A percentile compares a stretch with the other conserved stretches of the same genome.
These are phyloP conservation scores for Neurospora sp. DNA, from an alignment of 2,329 filamentous ascomycete species.

Conservation along the genomic window DNA sequence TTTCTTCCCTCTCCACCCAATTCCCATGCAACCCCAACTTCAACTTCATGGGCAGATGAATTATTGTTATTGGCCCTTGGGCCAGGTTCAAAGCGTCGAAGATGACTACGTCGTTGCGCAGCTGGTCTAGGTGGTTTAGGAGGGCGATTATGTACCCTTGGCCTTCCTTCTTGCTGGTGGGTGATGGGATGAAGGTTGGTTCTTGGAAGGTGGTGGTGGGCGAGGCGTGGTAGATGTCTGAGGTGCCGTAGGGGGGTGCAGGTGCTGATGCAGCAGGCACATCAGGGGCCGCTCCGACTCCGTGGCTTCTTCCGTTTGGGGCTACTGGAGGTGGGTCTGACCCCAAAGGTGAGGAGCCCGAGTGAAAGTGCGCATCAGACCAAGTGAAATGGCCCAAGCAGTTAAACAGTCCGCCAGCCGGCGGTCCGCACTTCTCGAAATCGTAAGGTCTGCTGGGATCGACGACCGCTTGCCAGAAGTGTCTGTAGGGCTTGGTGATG, in stretches of 20 bases:
- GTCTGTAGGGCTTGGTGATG: conserved; percentile 32
- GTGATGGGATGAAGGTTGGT: conserved; percentile 36
- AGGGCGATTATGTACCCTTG: conserved; percentile 37
- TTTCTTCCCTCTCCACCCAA: conserved; percentile 31
- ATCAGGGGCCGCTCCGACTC: too few relatives aligned
- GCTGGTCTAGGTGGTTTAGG: conserved; percentile 34
- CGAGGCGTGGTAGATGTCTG: conserved; percentile 35
- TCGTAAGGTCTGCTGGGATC: conserved; percentile 30
- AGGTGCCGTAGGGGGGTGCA: conserved; percentile 16
- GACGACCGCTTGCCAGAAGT: conserved; percentile 36
- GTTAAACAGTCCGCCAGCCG: conserved; percentile 35
- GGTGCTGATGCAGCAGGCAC: too few relatives aligned
- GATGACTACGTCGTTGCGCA: conserved; percentile 34
- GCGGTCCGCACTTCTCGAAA: conserved; percentile 33
- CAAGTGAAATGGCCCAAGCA: conserved; percentile 35
- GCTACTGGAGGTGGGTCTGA: background rate
- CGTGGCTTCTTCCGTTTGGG: background rate
- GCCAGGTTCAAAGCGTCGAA: conserved; percentile 31
- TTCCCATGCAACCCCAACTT: conserved; percentile 34
- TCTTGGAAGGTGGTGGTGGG: conserved; percentile 40
- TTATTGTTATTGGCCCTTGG: conserved; percentile 28
- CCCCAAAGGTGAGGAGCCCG: too few relatives aligned
- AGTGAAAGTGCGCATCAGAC: conserved; percentile 16
- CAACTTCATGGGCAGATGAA: conserved; percentile 32
- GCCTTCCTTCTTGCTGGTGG: too few relatives aligned